Base-by-base conservation (phyloP, 2,329 filamentous ascomycete species). In the Tolypocladium tropicale region DNA sequence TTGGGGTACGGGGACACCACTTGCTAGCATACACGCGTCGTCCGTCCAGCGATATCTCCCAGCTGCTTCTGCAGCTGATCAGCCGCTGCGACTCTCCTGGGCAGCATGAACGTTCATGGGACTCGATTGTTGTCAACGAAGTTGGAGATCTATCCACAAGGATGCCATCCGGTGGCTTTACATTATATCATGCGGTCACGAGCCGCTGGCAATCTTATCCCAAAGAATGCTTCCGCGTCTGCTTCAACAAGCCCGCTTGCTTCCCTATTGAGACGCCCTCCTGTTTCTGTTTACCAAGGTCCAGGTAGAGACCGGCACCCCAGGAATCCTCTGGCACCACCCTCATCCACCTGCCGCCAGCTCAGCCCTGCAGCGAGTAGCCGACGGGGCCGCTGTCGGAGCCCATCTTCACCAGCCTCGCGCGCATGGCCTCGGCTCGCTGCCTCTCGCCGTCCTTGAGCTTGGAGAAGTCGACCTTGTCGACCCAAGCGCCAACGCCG, bases 401-500 rank as follows among this genome's bases (percentile, higher is more conserved):
- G 16, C 86, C 87, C 76, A 90, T 72, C 59, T 76, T 76, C 41
- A 89, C 75, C 57, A 90, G 70, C 53, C 80, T 76, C 57, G 74
- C 73, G 58, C 84, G 79, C 86, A 90, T 90, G 28, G 64, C 78
- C 67, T 82, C 78, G 1, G 86, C 86, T 61, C 78, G 73, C 63
- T 63, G 63, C 59, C 73, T 76, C 60, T 73, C 68, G 51, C 62
- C 70, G 60, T 73, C 76, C 7, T 63, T 68, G 57, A 84, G 63
- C 16, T 59, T 68, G 36, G 70, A 71, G 56, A 90, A 82, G 64
- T 85, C 78, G 59, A 81, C 81, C 28, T 73, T 63, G 34, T 76
- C 76, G 7, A 88, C 83, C 84, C 85, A 90, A 48, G 72, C 74
- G 4, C 85, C 85, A 25, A 90, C 77, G 4, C 85, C 87, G 71